Evolutionary conservation across 176 grass and related monocot genomes (phyloP), one percentile per base, ranked within the genome.

Genomic region (Dendrocalamus sinicus): DNA sequence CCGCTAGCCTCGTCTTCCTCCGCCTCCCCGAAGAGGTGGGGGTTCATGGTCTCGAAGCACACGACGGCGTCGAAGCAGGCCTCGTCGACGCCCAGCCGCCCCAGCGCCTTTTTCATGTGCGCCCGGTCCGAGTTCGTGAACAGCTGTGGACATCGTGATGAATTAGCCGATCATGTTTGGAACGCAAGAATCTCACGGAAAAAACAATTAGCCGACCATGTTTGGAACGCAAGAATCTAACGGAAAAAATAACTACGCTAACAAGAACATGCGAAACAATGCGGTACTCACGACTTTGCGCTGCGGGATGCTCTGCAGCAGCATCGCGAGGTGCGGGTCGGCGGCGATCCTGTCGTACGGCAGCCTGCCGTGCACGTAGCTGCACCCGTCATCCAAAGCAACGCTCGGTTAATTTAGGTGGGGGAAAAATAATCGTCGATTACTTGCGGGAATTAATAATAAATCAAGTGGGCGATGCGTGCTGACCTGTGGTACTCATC

Each of bases 21-120:
- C 13, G 13, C 81, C 22, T 83, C 82, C 7, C 68, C 73, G 76
- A 95, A 98, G 48, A 98, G 89, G 80, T 92, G 89, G 22, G 89
- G 89, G 78, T 98, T 98, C 93, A 98, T 92, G 65, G 95, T 98
- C 93, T 98, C 95, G 88, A 98, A 98, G 89, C 93, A 98, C 10
- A 98, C 88, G 70, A 93, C 89, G 63, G 48, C 84, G 41, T 93
- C 83, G 68, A 98, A 98, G 86, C 74, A 74, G 24, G 47, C 83
- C 78, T 93, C 91, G 82, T 92, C 89, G 12, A 98, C 43, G 76
- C 89, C 89, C 22, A 98, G 85, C 84, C 85, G 89, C 86, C 75
- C 83, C 75, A 98, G 81, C 69, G 86, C 76, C 68, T 35, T 83
- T 68, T 30, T 87, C 76, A 93, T 77, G 77, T 98, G 95, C 80